These are phyloP conservation scores for Zizania latifolia DNA, from an alignment of 176 grass and related monocot species.

Conservation along the genomic window DNA sequence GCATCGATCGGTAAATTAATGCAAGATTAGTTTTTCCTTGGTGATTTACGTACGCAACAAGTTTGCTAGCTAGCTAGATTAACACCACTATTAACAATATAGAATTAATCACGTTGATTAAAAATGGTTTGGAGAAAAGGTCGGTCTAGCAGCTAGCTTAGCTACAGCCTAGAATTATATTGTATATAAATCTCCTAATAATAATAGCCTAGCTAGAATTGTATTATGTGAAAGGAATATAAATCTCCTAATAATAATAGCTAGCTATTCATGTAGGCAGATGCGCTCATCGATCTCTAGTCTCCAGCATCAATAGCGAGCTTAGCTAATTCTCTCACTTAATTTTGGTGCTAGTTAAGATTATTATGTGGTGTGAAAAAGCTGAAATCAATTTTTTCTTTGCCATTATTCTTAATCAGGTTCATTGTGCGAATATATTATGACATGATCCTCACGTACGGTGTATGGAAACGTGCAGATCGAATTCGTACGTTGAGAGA, in stretches of 20 bases:
- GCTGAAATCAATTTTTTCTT: neutral
- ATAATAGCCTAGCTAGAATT: neutral
- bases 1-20: neutral
- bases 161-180: too few species aligned
- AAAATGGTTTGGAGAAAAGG: slow-evolving; percentile 5
- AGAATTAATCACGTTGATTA: neutral
- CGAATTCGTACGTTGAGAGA: neutral
- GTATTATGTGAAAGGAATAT: neutral
- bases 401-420: neutral
- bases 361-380: slow-evolving; percentile 13
- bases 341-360: slow-evolving; percentile 31
- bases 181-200: too few species aligned
- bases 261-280: neutral
- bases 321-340: neutral
- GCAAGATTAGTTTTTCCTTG: neutral
- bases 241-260: neutral
- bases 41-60: neutral
- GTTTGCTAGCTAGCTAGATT: neutral
- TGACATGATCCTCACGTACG: neutral
- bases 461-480: slow-evolving; percentile 25
- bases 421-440: slow-evolving; percentile 28
- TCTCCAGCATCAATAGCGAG: neutral
- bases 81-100: neutral
- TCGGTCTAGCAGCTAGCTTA: neutral
- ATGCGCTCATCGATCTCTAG: neutral